Evolutionary conservation across 2,329 filamentous ascomycete genomes (phyloP).

Genomic region (Pyricularia pennisetigena): DNA sequence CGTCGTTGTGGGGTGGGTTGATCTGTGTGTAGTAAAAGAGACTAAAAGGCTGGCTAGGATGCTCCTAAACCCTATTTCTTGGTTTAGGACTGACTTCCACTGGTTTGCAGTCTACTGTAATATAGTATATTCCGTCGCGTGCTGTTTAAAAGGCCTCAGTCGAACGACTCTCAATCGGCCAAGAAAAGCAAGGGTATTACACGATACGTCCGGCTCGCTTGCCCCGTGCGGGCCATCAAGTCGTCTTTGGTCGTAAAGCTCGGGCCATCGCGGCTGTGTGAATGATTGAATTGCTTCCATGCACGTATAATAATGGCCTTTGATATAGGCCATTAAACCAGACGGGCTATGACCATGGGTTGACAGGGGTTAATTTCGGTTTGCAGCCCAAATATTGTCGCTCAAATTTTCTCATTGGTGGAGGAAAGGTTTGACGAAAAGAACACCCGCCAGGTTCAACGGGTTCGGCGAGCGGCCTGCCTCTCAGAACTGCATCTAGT

Average conservation of each 20-base stretch:
- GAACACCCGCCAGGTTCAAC: background rate
- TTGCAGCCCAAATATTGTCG: constrained; percentile 18
- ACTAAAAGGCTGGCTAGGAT: background rate
- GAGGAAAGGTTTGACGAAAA: background rate
- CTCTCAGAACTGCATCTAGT: background rate
- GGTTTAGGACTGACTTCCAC: background rate
- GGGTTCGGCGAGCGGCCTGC: background rate
- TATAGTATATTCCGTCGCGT: background rate
- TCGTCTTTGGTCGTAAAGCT: background rate
- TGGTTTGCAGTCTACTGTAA: background rate
- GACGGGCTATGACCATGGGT: constrained; percentile 20
- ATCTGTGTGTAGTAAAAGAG: background rate
- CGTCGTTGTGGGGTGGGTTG: background rate
- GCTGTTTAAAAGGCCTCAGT: background rate
- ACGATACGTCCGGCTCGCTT: background rate
- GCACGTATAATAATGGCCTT: constrained; percentile 23
- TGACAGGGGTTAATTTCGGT: constrained; percentile 24
- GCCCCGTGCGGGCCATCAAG: background rate
- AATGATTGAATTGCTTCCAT: background rate
- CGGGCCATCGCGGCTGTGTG: background rate
- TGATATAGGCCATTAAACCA: constrained; percentile 25
- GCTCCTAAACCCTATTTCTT: background rate
- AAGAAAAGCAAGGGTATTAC: background rate
- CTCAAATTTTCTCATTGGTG: background rate
- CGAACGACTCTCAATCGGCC: background rate